These are phyloP conservation scores for Rubia peregrina DNA, from an alignment of 305 asterid species.

Conservation along the genomic window DNA sequence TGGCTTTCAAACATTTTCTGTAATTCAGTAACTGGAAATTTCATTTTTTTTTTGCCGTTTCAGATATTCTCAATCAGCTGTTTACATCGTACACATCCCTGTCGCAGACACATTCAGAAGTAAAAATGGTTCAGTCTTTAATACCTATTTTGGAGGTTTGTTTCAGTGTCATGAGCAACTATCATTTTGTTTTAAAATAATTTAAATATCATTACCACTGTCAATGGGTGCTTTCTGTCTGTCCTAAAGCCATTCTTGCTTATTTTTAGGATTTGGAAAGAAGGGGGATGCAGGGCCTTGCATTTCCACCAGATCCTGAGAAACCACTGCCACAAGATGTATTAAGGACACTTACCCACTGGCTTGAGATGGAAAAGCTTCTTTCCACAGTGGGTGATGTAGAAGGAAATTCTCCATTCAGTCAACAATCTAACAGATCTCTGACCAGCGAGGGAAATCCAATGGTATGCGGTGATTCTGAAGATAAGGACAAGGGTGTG, in stretches of 20 bases:
- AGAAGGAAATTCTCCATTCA: constrained; percentile 29
- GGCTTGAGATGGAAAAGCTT: constrained; percentile 43
- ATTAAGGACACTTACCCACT: constrained; percentile 58
- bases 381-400: constrained; percentile 35
- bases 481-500: constrained; percentile 26
- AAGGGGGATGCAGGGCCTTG: constrained; percentile 53
- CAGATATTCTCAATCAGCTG: constrained; percentile 85
- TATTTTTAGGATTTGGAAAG: constrained; percentile 57
- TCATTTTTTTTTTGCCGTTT: constrained; percentile 14
- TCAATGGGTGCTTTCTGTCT: not conserved
- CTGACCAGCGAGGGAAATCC: constrained; percentile 31
- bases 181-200: not conserved
- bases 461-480: constrained; percentile 33
- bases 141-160: constrained; percentile 98
- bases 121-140: constrained; percentile 90
- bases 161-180: constrained; percentile 15
- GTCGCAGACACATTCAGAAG: constrained; percentile 61
- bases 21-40: constrained; percentile 18
- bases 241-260: constrained; percentile 23
- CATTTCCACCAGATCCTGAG: constrained; percentile 44
- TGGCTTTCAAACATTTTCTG: constrained; percentile 13
- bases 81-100: constrained; percentile 50
- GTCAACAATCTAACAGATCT: constrained; percentile 37
- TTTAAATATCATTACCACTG: not conserved
- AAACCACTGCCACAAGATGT: constrained; percentile 70